These are phyloP conservation scores for Lepidium aucheri DNA, from an alignment of 345 rosid genomes.

Conservation along the genomic window DNA sequence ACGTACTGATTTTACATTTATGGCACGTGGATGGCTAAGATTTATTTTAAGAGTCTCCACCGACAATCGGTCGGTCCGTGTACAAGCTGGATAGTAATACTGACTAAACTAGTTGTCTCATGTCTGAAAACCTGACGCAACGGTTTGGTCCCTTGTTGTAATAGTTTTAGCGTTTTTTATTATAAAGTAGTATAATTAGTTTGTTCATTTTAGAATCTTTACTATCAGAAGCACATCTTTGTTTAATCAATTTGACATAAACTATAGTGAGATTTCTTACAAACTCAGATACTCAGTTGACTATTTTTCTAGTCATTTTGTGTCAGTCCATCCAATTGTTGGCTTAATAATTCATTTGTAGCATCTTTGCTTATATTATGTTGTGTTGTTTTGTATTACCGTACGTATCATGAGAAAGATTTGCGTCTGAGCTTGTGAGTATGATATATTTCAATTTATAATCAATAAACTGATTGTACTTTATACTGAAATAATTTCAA, in stretches of 20 bases:
- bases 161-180: neutral
- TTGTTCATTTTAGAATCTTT: neutral
- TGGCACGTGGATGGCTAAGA: slow-evolving; percentile 18
- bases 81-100: neutral
- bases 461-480: too few relatives aligned
- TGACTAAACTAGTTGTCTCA: neutral
- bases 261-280: neutral
- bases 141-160: neutral
- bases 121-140: slow-evolving; percentile 11
- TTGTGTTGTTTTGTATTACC: neutral
- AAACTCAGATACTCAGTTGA: neutral
- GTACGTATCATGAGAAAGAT: neutral
- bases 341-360: neutral
- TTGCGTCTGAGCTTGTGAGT: too few relatives aligned
- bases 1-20: neutral
- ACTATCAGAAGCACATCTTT: neutral
- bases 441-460: too few relatives aligned
- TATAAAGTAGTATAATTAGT: neutral
- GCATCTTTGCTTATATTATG: neutral
- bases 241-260: neutral
- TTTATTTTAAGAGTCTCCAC: slow-evolving; percentile 20
- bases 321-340: neutral
- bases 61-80: slow-evolving; percentile 23
- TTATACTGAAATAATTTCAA: too few relatives aligned
- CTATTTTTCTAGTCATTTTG: neutral